Conservation (phyloP, 306 rosid genomes). For the Cucurbita argyrosperma region DNA sequence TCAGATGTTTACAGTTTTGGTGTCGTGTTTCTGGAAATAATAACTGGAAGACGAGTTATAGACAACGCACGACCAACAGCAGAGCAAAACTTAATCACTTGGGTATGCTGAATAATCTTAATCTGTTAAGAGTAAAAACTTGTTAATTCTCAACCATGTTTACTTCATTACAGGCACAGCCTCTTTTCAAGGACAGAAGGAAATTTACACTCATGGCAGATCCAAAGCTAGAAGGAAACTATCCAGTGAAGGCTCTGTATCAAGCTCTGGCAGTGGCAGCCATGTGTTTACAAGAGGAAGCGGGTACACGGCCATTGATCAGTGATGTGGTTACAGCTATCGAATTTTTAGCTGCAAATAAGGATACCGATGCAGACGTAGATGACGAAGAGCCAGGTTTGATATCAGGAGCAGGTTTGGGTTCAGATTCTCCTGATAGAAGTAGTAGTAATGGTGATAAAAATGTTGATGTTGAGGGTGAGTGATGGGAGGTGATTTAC, state of each 20-base stretch:
- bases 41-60: too few relatives aligned
- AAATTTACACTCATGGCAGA: slow-evolving; percentile 30
- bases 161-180: slow-evolving; percentile 51
- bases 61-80: too few relatives aligned
- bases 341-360: slow-evolving; percentile 25
- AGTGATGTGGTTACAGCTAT: slow-evolving; percentile 80
- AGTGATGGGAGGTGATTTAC: background rate
- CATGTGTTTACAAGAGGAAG: slow-evolving; percentile 84
- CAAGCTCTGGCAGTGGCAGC: slow-evolving; percentile 95
- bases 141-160: background rate
- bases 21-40: slow-evolving; percentile 24
- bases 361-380: slow-evolving; percentile 9
- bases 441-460: slow-evolving; percentile 12
- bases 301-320: slow-evolving; percentile 52
- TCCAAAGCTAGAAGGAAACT: slow-evolving; percentile 50
- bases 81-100: too few relatives aligned
- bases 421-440: slow-evolving; percentile 9
- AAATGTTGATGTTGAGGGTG: background rate
- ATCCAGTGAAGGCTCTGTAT: slow-evolving; percentile 49
- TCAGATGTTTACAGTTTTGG: slow-evolving; percentile 87
- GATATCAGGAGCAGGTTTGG: background rate
- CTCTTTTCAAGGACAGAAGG: slow-evolving; percentile 58
- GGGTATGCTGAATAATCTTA: slow-evolving; percentile 2
- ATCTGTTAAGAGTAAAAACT: background rate
- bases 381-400: slow-evolving; percentile 1